Evolutionary conservation across 176 grass and related monocot species (phyloP), one percentile per base, ranked within the genome.

Genomic region (Triticum dicoccoides): DNA sequence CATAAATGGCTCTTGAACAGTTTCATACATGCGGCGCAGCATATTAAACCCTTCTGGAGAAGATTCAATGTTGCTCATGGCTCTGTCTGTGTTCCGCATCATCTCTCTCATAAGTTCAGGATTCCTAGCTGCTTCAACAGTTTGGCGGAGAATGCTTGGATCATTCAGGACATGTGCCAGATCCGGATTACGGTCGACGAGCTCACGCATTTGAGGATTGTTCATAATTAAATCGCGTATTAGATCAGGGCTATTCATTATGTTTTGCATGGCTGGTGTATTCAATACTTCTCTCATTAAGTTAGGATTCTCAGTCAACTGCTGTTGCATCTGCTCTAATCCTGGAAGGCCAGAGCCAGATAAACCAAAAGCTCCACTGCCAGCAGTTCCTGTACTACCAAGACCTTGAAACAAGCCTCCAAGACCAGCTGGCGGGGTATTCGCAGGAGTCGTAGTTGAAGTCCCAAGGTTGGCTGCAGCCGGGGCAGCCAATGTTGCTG

Each of bases 201-300:
- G 87, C 18, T 96, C 94, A 77, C 91, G 94, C 94, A 96, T 91
- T 77, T 96, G 94, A 54, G 94, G 94, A 87, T 96, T 96, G 89
- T 96, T 96, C 91, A 91, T 96, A 80, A 96, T 93, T 68, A 96
- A 77, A 69, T 91, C 87, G 13, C 87, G 89, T 75, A 96, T 88
- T 20, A 96, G 61, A 87, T 93, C 94, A 73, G 94, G 91, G 54
- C 90, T 93, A 84, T 91, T 96, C 59, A 96, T 87, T 77, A 93
- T 78, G 41, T 89, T 93, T 66, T 96, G 94, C 67, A 96, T 91
- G 25, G 79, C 84, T 25, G 94, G 94, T 65, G 84, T 89, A 70
- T 96, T 96, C 94, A 96, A 82, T 67, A 96, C 87, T 67, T 96
- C 94, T 23, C 91, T 92, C 91, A 95, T 93, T 47, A 96, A 93